These are phyloP conservation scores for Aurantiochytrium sp. DNA, from an alignment of 108 stramenopile species.

Conservation along the genomic window DNA sequence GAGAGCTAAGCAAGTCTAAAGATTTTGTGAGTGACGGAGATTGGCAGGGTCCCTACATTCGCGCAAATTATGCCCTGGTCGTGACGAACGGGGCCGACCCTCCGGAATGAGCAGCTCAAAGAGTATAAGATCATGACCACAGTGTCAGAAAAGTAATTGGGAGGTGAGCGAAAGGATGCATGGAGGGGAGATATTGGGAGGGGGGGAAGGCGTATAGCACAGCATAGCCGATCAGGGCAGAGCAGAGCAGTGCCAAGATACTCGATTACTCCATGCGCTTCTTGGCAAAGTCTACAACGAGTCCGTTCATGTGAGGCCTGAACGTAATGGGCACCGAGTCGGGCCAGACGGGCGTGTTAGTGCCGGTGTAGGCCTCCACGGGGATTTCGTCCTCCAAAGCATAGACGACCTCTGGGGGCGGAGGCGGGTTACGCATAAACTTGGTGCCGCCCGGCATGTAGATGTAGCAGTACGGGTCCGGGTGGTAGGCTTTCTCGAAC, in stretches of 20 bases:
- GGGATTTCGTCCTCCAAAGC: conserved; percentile 38
- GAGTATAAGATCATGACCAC: too few relatives aligned
- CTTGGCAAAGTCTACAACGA: conserved; percentile 23
- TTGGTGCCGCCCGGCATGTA: conserved; percentile 48
- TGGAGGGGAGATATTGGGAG: too few relatives aligned
- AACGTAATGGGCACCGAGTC: conserved; percentile 4
- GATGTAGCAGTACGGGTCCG: conserved; percentile 33
- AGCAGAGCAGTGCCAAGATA: too few relatives aligned
- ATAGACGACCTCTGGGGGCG: conserved; percentile 33
- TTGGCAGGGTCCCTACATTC: too few relatives aligned
- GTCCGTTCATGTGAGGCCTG: not conserved
- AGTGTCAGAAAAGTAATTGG: too few relatives aligned
- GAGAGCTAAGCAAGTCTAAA: not conserved
- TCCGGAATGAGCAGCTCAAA: too few relatives aligned
- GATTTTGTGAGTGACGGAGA: too few relatives aligned
- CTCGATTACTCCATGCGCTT: conserved; percentile 16
- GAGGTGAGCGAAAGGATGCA: too few relatives aligned
- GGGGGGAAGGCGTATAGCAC: not conserved
- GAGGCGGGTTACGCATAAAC: conserved; percentile 49
- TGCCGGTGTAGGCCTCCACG: conserved; percentile 13
- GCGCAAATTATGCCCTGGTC: too few relatives aligned
- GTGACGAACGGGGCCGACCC: too few relatives aligned
- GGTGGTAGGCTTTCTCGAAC: not conserved
- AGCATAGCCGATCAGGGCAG: too few relatives aligned
- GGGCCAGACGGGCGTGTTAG: conserved; percentile 31